Conservation (phyloP, 108 stramenopile species). For the Pseudonitzschia multiseries region DNA sequence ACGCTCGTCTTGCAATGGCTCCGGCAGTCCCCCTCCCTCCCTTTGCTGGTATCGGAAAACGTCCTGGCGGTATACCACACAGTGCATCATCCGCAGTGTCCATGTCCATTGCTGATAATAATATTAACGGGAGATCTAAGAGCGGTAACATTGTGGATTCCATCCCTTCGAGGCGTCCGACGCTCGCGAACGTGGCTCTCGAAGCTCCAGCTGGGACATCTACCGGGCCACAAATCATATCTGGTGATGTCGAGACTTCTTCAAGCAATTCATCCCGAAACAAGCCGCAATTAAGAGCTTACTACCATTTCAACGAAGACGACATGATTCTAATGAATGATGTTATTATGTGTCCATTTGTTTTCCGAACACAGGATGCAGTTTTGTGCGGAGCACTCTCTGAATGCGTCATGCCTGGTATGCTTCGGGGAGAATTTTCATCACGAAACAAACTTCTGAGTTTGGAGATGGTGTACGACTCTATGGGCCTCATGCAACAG, state of each 20-base stretch:
- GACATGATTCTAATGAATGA: conserved; percentile 81
- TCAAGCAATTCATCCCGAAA: conserved; percentile 33
- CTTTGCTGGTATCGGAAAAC: conserved; percentile 77
- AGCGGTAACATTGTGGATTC: conserved; percentile 7
- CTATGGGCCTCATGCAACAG: conserved; percentile 90
- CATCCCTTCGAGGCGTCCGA: conserved; percentile 2
- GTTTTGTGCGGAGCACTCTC: conserved; percentile 75
- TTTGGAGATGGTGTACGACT: conserved; percentile 83
- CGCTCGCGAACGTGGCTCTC: conserved; percentile 7
- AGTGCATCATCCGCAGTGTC: conserved; percentile 9
- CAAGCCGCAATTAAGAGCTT: conserved; percentile 47
- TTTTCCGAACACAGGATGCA: conserved; percentile 80
- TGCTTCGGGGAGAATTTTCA: conserved; percentile 76
- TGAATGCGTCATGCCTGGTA: conserved; percentile 85
- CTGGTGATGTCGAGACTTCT: conserved; percentile 36
- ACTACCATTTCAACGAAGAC: conserved; percentile 82
- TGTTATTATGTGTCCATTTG: conserved; percentile 82
- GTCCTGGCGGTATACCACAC: not conserved
- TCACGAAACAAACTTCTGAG: conserved; percentile 63
- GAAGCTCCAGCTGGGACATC: conserved; percentile 8
- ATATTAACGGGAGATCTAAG: conserved; percentile 5
- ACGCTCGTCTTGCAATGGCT: conserved; percentile 51
- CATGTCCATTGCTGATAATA: conserved; percentile 4
- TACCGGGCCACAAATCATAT: conserved; percentile 21
- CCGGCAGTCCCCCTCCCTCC: conserved; percentile 77